These are phyloP conservation scores for Phaeophleospora eucalypticola DNA, from an alignment of 2,329 filamentous ascomycete species.

Conservation along the genomic window DNA sequence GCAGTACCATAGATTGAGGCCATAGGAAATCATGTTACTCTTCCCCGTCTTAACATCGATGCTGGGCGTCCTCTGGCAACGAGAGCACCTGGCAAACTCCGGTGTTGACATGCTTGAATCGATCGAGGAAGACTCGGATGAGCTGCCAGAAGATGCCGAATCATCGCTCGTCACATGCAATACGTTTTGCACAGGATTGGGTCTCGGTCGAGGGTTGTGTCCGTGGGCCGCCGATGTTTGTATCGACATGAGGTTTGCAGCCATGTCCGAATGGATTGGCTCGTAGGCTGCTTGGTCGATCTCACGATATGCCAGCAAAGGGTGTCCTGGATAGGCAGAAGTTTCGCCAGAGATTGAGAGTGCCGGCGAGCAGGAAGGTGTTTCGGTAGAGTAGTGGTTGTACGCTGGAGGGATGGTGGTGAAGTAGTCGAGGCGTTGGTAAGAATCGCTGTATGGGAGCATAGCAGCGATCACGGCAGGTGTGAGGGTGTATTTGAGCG, in stretches of 20 bases:
- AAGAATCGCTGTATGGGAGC: conserved; percentile 3
- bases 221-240: conserved; percentile 32
- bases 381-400: conserved; percentile 17
- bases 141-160: conserved; percentile 22
- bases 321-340: conserved; percentile 14
- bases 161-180: conserved; percentile 31
- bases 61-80: conserved; percentile 34
- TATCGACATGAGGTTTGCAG: conserved; percentile 28
- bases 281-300: not conserved
- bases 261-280: conserved; percentile 11
- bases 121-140: conserved; percentile 17
- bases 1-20: conserved; percentile 38
- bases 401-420: conserved; percentile 12
- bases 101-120: conserved; percentile 18
- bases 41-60: conserved; percentile 32
- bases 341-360: conserved; percentile 6
- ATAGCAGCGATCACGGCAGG: conserved; percentile 3
- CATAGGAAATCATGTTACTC: conserved; percentile 36
- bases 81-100: conserved; percentile 32
- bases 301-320: conserved; percentile 22
- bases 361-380: conserved; percentile 16
- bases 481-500: not conserved
- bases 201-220: conserved; percentile 25
- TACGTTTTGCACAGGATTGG: conserved; percentile 32
- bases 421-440: conserved; percentile 16